These are phyloP conservation scores for Trypanosoma rangeli DNA, from an alignment of 208 protist genomes.

Conservation along the genomic window DNA sequence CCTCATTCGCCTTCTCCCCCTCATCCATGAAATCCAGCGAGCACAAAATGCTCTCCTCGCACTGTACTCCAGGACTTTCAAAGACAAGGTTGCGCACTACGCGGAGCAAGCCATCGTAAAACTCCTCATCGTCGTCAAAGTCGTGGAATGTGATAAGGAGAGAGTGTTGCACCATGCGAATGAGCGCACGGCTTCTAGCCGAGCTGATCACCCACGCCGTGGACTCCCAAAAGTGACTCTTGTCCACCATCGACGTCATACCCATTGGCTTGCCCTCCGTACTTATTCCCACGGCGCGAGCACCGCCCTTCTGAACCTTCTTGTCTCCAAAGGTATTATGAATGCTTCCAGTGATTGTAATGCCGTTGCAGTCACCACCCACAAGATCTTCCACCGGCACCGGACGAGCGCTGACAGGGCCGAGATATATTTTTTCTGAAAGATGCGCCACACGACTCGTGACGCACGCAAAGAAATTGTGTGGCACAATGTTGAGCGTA, in stretches of 20 bases:
- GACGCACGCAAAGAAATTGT: slow-evolving; percentile 75
- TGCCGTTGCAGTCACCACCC: neutral
- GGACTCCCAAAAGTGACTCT: slow-evolving; percentile 33
- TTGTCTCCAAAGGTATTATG: neutral
- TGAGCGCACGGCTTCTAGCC: slow-evolving; percentile 44
- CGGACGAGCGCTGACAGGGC: slow-evolving; percentile 26
- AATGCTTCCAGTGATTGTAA: slow-evolving; percentile 13
- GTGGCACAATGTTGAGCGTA: slow-evolving; percentile 68
- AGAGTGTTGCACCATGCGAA: slow-evolving; percentile 78
- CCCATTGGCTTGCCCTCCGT: neutral
- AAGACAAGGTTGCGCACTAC: slow-evolving; percentile 56
- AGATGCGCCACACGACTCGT: slow-evolving; percentile 49
- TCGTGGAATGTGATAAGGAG: slow-evolving; percentile 81
- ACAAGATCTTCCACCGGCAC: slow-evolving; percentile 15
- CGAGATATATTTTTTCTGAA: slow-evolving; percentile 54
- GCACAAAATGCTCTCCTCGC: slow-evolving; percentile 67
- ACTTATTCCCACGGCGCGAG: slow-evolving; percentile 10
- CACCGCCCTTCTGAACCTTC: slow-evolving; percentile 2
- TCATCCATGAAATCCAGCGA: slow-evolving; percentile 22
- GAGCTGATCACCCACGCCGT: slow-evolving; percentile 31
- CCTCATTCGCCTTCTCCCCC: slow-evolving; percentile 18
- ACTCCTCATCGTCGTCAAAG: slow-evolving; percentile 40
- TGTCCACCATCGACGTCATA: slow-evolving; percentile 14
- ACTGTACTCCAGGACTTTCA: slow-evolving; percentile 61
- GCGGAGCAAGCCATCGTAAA: slow-evolving; percentile 62